phyloP scores from a whole-genome alignment of 2,329 filamentous ascomycete species.

The Drechslera avenae region DNA sequence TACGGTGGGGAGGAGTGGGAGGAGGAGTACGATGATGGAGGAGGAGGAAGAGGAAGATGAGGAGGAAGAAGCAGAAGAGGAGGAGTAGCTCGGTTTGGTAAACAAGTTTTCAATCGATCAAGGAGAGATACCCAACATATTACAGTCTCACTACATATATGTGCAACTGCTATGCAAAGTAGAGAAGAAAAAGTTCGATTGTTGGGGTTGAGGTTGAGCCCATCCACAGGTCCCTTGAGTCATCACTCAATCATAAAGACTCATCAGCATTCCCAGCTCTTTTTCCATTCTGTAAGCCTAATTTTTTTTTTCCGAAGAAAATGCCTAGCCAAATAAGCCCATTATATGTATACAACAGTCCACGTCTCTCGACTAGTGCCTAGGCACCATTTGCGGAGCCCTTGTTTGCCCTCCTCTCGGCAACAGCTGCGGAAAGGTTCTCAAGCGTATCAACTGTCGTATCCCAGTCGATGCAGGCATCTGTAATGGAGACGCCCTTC shows the following conservation, averaged over 20 bases:
- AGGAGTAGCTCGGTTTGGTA: conserved; percentile 1
- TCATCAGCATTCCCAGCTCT: background rate
- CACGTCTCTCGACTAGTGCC: background rate
- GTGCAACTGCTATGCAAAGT: background rate
- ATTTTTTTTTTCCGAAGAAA: background rate
- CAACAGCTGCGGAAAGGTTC: conserved; percentile 82
- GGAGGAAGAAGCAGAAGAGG: conserved; percentile 11
- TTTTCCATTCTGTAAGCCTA: background rate
- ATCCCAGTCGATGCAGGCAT: conserved; percentile 96
- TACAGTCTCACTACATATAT: too few species aligned
- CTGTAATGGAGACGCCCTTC: conserved; percentile 92
- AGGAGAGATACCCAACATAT: conserved; percentile 2
- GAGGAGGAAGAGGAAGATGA: conserved; percentile 10
- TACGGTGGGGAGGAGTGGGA: conserved; percentile 14
- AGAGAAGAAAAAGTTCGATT: background rate
- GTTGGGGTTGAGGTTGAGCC: too few species aligned
- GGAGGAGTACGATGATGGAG: conserved; percentile 4
- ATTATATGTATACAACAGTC: background rate
- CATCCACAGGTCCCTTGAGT: background rate
- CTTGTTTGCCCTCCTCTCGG: conserved; percentile 67
- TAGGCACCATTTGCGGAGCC: conserved; percentile 31
- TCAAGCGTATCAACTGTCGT: conserved; percentile 80
- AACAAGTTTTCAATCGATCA: too few species aligned
- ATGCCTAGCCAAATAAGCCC: background rate
- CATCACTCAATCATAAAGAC: background rate